Evolutionary conservation across 169 alveolate genomes (phyloP), one percentile per base, ranked within the genome.

Genomic region (Babesia caballi): DNA sequence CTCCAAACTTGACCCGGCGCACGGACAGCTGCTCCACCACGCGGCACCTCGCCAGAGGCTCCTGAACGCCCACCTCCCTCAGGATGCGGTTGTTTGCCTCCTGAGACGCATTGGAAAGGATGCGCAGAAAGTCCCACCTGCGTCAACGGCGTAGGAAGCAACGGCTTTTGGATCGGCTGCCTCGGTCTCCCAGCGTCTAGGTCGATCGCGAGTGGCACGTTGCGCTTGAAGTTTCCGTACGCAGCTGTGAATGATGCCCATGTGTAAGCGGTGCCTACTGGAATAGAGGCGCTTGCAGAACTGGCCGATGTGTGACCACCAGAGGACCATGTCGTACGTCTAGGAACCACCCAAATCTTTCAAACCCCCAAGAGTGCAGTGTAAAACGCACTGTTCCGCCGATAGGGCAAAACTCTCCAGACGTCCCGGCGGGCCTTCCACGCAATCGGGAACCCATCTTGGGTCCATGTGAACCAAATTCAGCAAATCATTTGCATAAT

Each of bases 121-220:
- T 58, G 63, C 36, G 36, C 46, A 49, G 33, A 38, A 70, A 70
- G 52, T 32, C 56, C 59, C 59, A 82, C 89, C 88, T 75, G 83
- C 56, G 78, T 81, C 52, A 56, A 75, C 27, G 73, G 93, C 46
- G 71, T 54, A 53, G 59, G 90, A 74, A 28, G 83, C 47, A 68
- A 53, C 21, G 54, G 85, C 78, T 75, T 83, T 51, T 23, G 52
- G 7, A 77, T 85, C 35, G 82, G 85, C 30, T 38, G 72, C 38
- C 85, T 85, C 4, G 91, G 92, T 21, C 59, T 73, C 38, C 89
- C 90, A 25, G 95, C 87, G 57, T 90, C 93, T 53, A 91, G 85
- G 76, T 91, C 94, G 23, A 91, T 69, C 23, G 76, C 82, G 30
- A 83, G 88, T 5, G 93, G 92, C 12, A 83, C 69, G 66, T 85